Conservation (phyloP, 257 asterid genomes). For the Prunella vulgaris region DNA sequence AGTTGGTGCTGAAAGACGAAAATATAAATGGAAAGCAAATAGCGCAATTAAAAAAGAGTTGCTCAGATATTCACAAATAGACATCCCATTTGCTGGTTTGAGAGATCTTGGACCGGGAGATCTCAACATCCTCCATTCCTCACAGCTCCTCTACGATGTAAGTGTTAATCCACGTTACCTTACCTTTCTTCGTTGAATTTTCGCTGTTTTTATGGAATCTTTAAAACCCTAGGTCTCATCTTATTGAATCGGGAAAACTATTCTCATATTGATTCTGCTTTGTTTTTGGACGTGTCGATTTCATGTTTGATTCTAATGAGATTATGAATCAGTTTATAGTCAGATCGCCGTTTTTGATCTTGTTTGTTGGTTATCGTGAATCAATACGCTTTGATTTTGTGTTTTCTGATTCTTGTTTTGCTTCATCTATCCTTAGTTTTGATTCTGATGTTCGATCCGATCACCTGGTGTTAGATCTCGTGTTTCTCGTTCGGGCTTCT, state of each 20-base stretch:
- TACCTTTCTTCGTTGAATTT: not conserved
- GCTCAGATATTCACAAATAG: not conserved
- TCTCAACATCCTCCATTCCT: conserved; percentile 21
- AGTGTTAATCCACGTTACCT: not conserved
- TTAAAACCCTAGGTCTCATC: conserved; percentile 15
- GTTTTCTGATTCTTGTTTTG: not conserved
- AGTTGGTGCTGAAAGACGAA: not conserved
- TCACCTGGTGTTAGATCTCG: conserved; percentile 24
- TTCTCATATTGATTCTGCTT: not conserved
- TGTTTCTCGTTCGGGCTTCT: not conserved
- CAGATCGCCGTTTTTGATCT: conserved; percentile 14
- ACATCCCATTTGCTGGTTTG: conserved; percentile 18
- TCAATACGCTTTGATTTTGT: not conserved
- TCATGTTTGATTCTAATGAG: not conserved
- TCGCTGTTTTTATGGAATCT: not conserved
- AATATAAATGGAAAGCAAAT: not conserved
- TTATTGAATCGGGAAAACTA: not conserved
- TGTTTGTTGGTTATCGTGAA: not conserved
- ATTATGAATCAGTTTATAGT: conserved; percentile 1
- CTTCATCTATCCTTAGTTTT: not conserved
- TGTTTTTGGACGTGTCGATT: not conserved
- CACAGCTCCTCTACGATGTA: conserved; percentile 22
- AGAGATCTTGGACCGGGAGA: conserved; percentile 27
- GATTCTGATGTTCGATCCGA: conserved; percentile 23
- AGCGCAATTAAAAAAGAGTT: not conserved